Base-by-base conservation (phyloP, 2,329 filamentous ascomycete genomes). In the Ascochyta pisi region DNA sequence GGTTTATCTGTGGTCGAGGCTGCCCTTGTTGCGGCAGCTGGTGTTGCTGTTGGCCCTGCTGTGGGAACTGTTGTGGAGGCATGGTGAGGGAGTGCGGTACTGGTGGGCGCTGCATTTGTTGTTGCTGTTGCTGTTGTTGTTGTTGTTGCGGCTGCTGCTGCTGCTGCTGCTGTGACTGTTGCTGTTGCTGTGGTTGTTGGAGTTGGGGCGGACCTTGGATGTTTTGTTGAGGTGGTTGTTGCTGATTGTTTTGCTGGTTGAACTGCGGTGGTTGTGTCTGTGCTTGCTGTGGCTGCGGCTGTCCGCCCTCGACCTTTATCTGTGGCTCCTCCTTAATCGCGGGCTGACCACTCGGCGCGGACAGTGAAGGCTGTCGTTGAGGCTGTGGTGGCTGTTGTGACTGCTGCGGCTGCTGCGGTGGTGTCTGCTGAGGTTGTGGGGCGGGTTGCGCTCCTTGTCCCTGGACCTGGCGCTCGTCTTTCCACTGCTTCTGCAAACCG, bases 251-350 rank as follows among this genome's bases (percentile, higher is more conserved):
- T 26, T 66, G 67, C 54, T 69, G 60, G 53, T 65, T 73, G 57
- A 68, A 68, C 16, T 72, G 68, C 46, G 67, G 59, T n/a, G 64
- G 58, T 45, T 69, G 50, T 12, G 38, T 44, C 19, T 46, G 47
- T 22, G 37, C 29, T 47, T 54, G 50, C 23, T 55, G 65, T 39
- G 56, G 60, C n/a, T 60, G 58, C 38, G 58, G 45, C 33, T 65
- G 62, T 23, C 63, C 68, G n/a, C 66, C 68, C 52, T 76, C 73
- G n/a, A 73, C 50, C 58, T 76, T 76, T 51, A 76, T 71, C 22
- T 73, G 70, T 5, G 71, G 70, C 57, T 73, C 68, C 33, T 68
- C 68, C 42, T 74, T 73, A 22, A 73, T 62, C 27, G 62, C 64
- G 24, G 61, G 50, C 42, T 71, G 70, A 6, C 50, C 45, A 12